phyloP scores from a whole-genome alignment of 306 rosid genomes.

The Prinsepia uniflora region DNA sequence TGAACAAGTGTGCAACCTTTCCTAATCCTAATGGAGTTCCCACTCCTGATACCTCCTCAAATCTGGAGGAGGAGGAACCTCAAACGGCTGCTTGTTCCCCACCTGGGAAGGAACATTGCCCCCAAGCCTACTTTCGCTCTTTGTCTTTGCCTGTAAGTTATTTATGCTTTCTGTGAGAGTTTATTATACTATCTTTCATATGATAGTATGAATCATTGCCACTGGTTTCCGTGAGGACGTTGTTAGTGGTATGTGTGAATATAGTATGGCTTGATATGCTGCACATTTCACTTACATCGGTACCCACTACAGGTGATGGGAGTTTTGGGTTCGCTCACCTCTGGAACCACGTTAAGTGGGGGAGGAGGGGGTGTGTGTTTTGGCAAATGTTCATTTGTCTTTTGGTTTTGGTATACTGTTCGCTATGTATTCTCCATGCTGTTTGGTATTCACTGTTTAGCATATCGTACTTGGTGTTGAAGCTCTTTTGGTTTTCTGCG shows the following conservation, averaged over 20 bases:
- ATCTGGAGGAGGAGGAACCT: conserved; percentile 33
- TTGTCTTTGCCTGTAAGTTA: conserved; percentile 51
- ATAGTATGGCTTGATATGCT: not conserved
- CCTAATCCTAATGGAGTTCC: conserved; percentile 31
- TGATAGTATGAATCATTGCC: not conserved
- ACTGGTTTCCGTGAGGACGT: not conserved
- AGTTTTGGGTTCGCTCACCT: not conserved
- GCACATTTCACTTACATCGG: not conserved
- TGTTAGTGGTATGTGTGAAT: not conserved
- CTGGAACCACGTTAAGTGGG: not conserved
- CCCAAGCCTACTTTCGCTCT: conserved; percentile 34
- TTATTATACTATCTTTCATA: not conserved
- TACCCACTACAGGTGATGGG: not conserved
- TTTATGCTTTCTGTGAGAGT: not conserved
- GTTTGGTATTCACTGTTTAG: not conserved
- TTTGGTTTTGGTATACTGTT: not conserved
- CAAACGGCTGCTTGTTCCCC: conserved; percentile 26
- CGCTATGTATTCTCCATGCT: not conserved
- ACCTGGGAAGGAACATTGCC: conserved; percentile 29
- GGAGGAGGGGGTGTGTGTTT: not conserved
- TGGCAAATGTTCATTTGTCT: not conserved
- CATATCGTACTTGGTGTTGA: not conserved
- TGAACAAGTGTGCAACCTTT: conserved; percentile 39
- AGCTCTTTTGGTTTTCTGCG: not conserved
- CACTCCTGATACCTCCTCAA: conserved; percentile 32